These are phyloP conservation scores for Heritiera fomes DNA, from an alignment of 345 rosid genomes.

Conservation along the genomic window DNA sequence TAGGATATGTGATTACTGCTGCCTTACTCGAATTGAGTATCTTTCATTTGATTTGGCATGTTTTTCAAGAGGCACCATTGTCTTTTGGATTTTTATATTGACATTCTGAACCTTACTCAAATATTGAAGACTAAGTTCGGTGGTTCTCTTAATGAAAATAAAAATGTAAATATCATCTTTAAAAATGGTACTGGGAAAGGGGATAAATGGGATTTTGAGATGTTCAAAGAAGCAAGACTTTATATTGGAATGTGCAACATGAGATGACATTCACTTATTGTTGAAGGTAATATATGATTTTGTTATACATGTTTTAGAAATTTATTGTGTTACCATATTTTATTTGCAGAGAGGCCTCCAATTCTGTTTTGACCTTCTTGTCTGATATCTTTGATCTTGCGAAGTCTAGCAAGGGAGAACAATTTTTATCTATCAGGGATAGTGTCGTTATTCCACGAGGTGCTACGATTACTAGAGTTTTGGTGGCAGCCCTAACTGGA, in stretches of 20 bases:
- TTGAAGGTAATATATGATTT: not conserved
- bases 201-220: not conserved
- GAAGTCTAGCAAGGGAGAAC: slow-evolving; percentile 61
- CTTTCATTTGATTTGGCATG: not conserved
- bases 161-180: not conserved
- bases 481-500: slow-evolving; percentile 88
- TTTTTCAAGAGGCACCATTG: not conserved
- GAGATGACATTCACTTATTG: not conserved
- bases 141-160: too few relatives aligned
- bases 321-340: not conserved
- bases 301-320: not conserved
- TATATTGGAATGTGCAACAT: not conserved
- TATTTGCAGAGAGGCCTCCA: slow-evolving; percentile 86
- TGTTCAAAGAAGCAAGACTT: not conserved
- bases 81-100: not conserved
- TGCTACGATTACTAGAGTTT: slow-evolving; percentile 68
- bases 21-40: not conserved
- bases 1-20: not conserved
- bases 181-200: not conserved
- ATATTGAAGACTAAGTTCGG: not conserved
- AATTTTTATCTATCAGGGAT: slow-evolving; percentile 65
- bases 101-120: not conserved
- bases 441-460: slow-evolving; percentile 82
- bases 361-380: slow-evolving; percentile 88
- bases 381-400: slow-evolving; percentile 85